Evolutionary conservation across 2,329 filamentous ascomycete genomes (phyloP).

Genomic region (Teratosphaeria zuluensis): DNA sequence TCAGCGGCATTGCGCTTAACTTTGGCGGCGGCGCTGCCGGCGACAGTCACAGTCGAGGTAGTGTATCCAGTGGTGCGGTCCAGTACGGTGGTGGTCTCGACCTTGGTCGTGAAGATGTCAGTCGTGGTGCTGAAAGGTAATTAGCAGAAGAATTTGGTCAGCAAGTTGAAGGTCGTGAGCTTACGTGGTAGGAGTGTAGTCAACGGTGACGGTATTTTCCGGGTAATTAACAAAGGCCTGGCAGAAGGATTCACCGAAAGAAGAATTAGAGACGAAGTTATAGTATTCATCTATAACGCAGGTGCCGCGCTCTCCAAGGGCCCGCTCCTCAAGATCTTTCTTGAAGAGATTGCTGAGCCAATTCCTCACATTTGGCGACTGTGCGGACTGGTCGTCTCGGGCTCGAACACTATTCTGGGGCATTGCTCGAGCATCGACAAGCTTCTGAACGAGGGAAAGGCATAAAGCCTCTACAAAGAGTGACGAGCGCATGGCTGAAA

Average conservation of each 20-base stretch:
- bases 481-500: conserved; percentile 16
- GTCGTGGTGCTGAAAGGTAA: conserved; percentile 9
- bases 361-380: conserved; percentile 3
- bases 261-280: conserved; percentile 14
- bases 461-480: conserved; percentile 18
- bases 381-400: conserved; percentile 3
- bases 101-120: conserved; percentile 12
- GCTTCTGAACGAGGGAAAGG: conserved; percentile 16
- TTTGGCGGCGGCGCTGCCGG: conserved; percentile 4
- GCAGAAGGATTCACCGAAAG: conserved; percentile 18
- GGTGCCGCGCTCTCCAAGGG: not conserved
- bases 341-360: conserved; percentile 18
- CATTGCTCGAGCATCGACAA: conserved; percentile 15
- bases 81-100: conserved; percentile 9
- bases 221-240: conserved; percentile 16
- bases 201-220: conserved; percentile 14
- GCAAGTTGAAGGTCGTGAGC: conserved; percentile 2
- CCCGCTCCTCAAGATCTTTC: conserved; percentile 1
- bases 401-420: not conserved
- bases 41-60: conserved; percentile 18
- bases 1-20: conserved; percentile 8
- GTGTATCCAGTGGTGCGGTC: conserved; percentile 13
- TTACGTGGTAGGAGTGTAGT: conserved; percentile 22
- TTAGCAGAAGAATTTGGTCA: not conserved
- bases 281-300: conserved; percentile 18